phyloP scores from a whole-genome alignment of 2,329 filamentous ascomycete genomes.

The Setomelanomma holmii region DNA sequence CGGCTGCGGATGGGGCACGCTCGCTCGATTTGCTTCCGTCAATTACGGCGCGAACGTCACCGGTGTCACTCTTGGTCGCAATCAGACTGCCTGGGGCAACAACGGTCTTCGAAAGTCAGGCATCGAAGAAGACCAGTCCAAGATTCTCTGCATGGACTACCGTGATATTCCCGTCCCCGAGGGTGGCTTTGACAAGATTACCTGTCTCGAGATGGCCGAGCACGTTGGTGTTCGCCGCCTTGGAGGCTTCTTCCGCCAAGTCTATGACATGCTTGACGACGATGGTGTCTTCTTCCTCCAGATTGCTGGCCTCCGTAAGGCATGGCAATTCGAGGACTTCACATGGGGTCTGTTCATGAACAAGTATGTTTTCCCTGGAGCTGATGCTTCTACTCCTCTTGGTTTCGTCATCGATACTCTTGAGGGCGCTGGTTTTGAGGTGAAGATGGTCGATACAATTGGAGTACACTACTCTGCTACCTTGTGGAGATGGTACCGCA shows the following conservation, averaged over 20 bases:
- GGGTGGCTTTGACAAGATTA: conserved; percentile 90
- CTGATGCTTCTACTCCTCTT: conserved; percentile 92
- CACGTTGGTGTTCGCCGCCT: conserved; percentile 96
- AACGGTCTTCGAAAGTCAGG: conserved; percentile 81
- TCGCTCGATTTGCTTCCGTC: conserved; percentile 88
- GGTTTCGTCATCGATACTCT: conserved; percentile 85
- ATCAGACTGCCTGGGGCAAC: conserved; percentile 98
- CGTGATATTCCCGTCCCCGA: conserved; percentile 85
- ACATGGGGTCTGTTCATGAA: conserved; percentile 99
- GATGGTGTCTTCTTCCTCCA: conserved; percentile 97
- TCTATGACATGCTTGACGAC: conserved; percentile 94
- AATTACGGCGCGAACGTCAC: conserved; percentile 88
- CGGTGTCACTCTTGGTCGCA: conserved; percentile 91
- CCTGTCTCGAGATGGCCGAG: conserved; percentile 97
- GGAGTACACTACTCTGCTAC: conserved; percentile 98
- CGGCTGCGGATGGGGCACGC: conserved; percentile 97
- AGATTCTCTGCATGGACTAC: conserved; percentile 95
- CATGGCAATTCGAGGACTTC: conserved; percentile 97
- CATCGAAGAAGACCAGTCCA: conserved; percentile 85
- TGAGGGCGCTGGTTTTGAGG: conserved; percentile 86
- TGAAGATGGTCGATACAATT: conserved; percentile 91
- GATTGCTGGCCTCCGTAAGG: conserved; percentile 90
- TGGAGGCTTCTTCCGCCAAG: conserved; percentile 79
- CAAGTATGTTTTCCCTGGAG: conserved; percentile 98
- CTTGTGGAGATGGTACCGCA: conserved; percentile 97